These are phyloP conservation scores for Gigaspora rosea DNA, from an alignment of 192 early-diverging fungal genomes.

Conservation along the genomic window DNA sequence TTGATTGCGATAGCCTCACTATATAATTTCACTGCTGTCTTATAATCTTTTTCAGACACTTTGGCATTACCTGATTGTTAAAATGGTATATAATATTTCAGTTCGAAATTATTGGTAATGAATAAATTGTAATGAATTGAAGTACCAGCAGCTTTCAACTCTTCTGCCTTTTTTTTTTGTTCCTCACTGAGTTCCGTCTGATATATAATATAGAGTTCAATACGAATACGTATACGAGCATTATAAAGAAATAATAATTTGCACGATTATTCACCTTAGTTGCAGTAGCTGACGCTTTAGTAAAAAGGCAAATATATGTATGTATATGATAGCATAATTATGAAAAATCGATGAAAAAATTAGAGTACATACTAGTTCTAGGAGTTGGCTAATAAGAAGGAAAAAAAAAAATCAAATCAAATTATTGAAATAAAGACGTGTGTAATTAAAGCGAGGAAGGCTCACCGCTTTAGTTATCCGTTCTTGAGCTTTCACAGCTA, in stretches of 20 bases:
- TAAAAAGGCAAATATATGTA: too few relatives aligned
- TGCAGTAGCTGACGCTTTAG: too few relatives aligned
- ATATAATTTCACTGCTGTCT: slow-evolving; percentile 86
- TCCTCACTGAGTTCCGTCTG: slow-evolving; percentile 53
- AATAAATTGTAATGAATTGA: background rate
- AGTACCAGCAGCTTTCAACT: slow-evolving; percentile 71
- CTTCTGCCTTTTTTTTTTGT: slow-evolving; percentile 82
- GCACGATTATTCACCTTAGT: too few relatives aligned
- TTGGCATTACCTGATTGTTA: slow-evolving; percentile 67
- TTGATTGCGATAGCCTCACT: slow-evolving; percentile 89
- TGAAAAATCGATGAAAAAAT: too few relatives aligned
- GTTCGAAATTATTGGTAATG: background rate
- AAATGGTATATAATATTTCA: background rate
- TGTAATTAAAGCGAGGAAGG: background rate
- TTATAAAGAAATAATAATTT: too few relatives aligned
- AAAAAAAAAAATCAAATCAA: background rate
- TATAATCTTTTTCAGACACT: slow-evolving; percentile 81
- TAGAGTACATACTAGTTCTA: background rate
- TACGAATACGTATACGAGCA: background rate
- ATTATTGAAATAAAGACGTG: background rate
- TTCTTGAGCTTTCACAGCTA: slow-evolving; percentile 84
- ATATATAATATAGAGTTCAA: background rate
- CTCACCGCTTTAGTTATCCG: slow-evolving; percentile 45
- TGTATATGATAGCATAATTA: too few relatives aligned
- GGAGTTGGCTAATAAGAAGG: background rate